phyloP scores from a whole-genome alignment of 2,329 filamentous ascomycete species.

The Exutisphaerella laricina region DNA sequence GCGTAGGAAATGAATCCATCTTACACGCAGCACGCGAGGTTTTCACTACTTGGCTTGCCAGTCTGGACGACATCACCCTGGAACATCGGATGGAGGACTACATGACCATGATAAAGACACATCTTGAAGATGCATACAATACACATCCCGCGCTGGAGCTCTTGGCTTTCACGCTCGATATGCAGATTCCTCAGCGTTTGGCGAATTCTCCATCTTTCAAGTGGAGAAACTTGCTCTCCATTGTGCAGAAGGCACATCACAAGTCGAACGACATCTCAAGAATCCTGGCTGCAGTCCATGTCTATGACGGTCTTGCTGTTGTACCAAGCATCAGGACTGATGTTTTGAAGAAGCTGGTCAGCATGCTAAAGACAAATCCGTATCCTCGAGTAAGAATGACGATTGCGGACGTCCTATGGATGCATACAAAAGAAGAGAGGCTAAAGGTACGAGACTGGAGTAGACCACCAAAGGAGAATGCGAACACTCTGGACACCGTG shows the following conservation, averaged over 20 bases:
- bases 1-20: conserved; percentile 70
- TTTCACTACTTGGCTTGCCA: conserved; percentile 45
- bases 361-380: conserved; percentile 67
- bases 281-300: conserved; percentile 70
- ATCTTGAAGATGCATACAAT: conserved; percentile 14
- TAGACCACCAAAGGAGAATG: conserved; percentile 13
- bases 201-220: conserved; percentile 46
- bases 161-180: conserved; percentile 60
- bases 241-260: conserved; percentile 72
- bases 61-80: conserved; percentile 7
- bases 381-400: conserved; percentile 64
- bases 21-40: conserved; percentile 64
- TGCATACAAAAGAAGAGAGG: conserved; percentile 33
- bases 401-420: conserved; percentile 40
- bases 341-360: conserved; percentile 63
- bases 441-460: conserved; percentile 25
- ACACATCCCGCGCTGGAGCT: conserved; percentile 64
- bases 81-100: conserved; percentile 21
- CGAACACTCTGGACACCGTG: too few relatives aligned
- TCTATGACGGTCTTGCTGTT: conserved; percentile 67
- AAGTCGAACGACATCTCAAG: conserved; percentile 78
- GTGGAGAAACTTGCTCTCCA: conserved; percentile 60
- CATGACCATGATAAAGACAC: conserved; percentile 20
- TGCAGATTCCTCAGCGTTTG: conserved; percentile 40
- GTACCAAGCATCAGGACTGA: conserved; percentile 48